Percentiles rank a stretch among this genome's conserved stretches.
Conservation (phyloP, 768 basidiomycete species). For the Xerocomellus amylosporus region DNA sequence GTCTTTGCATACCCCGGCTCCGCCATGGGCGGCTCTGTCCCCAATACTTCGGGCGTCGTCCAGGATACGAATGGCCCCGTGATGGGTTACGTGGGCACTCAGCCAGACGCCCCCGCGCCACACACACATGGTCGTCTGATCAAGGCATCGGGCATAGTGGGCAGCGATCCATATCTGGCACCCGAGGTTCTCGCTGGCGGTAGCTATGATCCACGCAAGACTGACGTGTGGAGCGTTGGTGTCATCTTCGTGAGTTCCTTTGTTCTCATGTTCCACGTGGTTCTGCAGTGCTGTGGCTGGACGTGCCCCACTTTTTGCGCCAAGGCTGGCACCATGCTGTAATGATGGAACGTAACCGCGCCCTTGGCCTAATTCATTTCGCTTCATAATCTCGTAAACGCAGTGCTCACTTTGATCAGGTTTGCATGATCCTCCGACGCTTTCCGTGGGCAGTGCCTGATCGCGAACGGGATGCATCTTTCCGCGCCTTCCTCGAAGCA, state of each 20-base stretch:
- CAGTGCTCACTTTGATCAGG: constrained; percentile 21
- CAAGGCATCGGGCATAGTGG: constrained; percentile 86
- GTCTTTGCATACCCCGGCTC: constrained; percentile 99
- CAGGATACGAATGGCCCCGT: constrained; percentile 3
- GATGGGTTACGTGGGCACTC: constrained; percentile 18
- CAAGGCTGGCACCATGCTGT: neutral
- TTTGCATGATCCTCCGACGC: constrained; percentile 92
- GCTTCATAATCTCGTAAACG: constrained; percentile 4
- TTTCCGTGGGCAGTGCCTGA: constrained; percentile 99
- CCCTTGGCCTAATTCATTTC: constrained; percentile 2
- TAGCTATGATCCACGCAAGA: constrained; percentile 92
- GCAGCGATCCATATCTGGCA: constrained; percentile 96
- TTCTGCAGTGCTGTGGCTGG: neutral
- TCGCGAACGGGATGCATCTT: constrained; percentile 86
- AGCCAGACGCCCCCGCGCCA: constrained; percentile 32
- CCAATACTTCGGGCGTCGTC: constrained; percentile 7
- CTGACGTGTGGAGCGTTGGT: constrained; percentile 97
- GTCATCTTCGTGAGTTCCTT: constrained; percentile 83
- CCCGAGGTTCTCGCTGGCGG: constrained; percentile 86
- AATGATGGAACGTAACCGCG: constrained; percentile 1
- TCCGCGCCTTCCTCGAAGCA: constrained; percentile 86
- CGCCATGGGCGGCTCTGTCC: constrained; percentile 42
- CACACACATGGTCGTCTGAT: constrained; percentile 42
- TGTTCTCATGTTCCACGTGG: neutral
- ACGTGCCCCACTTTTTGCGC: neutral